Evolutionary conservation across 2,329 filamentous ascomycete genomes (phyloP), one percentile per base, ranked within the genome.

Genomic region (Colletotrichum paranaense): DNA sequence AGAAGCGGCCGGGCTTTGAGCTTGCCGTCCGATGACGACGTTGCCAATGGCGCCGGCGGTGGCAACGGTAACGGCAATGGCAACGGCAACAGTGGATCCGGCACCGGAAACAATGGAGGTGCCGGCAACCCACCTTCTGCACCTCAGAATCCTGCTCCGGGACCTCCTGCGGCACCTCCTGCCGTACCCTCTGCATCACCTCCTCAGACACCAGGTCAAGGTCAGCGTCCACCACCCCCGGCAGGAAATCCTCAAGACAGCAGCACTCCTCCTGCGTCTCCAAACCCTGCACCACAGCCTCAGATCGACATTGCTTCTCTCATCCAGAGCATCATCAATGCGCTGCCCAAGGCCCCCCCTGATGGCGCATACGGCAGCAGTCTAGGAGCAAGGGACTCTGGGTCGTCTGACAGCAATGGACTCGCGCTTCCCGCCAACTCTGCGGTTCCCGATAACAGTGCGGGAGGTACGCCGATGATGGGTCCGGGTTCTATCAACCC

Each of bases 361-460:
- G 58, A 62, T 46, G 60, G 60, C 14, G 67, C 60, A 42, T 70
- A 73, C 56, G 62, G 56, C 57, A 58, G 67, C 62, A 38, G 62
- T 14, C 62, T 67, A 3, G 67, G 67, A 72, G 71, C 67, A 72
- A 72, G 71, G 49, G 28, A 62, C 71, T 73, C 71, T 53, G 71
- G 62, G 32, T 26, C 67, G 58, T 49, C 60, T 62, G 67, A 7
- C 46, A 72, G 42, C 38, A 62, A 42, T 28, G 56, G 46, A 22
- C 14, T 49, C 28, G 24, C 32, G 52, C 26, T 35, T 14, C 28
- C 46, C n/a, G 46, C 12, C 6, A 60, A 60, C 3, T 35, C 28
- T 16, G 5, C 32, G 14, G 24, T 19, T 24, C 56, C 38, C 14
- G 6, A n/a, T n/a, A 14, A 16, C 19, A 26, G n/a, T 16, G 26